Evolutionary conservation across 768 basidiomycete species (phyloP), one percentile per base, ranked within the genome.

Genomic region (Daedaleopsis nitida): DNA sequence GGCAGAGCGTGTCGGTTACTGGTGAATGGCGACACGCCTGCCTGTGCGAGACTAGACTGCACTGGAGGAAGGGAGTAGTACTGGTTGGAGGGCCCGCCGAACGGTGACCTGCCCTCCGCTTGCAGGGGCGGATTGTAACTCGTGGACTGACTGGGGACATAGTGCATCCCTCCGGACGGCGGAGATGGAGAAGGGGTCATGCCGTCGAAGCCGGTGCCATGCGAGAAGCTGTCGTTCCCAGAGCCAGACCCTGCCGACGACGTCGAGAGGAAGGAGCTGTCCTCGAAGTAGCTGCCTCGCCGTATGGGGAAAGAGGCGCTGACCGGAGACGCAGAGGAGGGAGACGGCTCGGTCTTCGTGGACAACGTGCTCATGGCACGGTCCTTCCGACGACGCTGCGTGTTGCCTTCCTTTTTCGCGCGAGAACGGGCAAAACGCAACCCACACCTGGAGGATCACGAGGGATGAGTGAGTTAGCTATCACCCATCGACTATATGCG

Each of bases 351-450:
- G n/a, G 69, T 59, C 65, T 67, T 68, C 57, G 59, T 64, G 52
- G 66, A 71, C 66, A 71, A 56, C 44, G 65, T 59, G 58, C 60
- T 67, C 65, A 74, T 65, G 12, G 63, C 69, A 66, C 88, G 88
- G 55, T 90, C 88, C 73, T 90, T 89, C 59, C 85, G 81, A 60
- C 85, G 80, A 39, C 89, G 84, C 51, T 70, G 85, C 81, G 12
- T 69, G 68, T 83, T 79, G 17, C 88, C 93, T 75, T 91, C 91
- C 72, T 92, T 92, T 78, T 95, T 95, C 59, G 93, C 93, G 68
- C 90, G 85, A 55, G 91, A 91, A 58, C 92, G 88, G 63, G 93
- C 92, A 74, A 86, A 94, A 49, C 92, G 86, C 62, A 95, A 80
- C 23, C 92, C 92, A 72, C 92, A 94, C 47, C 91, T 92, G 63